Conservation (phyloP, 73 alveolate genomes). For the Paramecium caudatum region DNA sequence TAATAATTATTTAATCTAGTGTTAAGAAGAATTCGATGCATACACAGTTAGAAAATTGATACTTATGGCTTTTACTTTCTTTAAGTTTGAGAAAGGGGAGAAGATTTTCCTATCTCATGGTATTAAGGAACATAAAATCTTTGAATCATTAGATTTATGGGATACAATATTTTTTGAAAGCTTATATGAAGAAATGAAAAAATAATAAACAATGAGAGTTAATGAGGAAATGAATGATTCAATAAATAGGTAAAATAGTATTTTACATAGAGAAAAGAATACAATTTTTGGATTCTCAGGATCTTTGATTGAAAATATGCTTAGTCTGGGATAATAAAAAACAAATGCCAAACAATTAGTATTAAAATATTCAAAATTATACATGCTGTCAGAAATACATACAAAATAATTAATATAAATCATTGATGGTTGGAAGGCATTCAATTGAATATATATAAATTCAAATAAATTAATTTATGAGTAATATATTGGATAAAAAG, state of each 20-base stretch:
- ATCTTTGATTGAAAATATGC: slow-evolving; percentile 42
- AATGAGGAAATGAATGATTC: slow-evolving; percentile 41
- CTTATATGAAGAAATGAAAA: slow-evolving; percentile 18
- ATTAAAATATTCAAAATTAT: slow-evolving; percentile 29
- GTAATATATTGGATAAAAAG: neutral
- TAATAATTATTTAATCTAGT: neutral
- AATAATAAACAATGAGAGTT: neutral
- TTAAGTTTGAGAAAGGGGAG: neutral
- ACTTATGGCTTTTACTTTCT: slow-evolving; percentile 37
- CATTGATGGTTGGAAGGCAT: neutral
- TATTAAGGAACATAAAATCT: neutral
- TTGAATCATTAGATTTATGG: slow-evolving; percentile 50
- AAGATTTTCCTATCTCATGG: slow-evolving; percentile 5
- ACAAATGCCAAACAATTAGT: neutral
- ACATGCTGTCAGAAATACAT: neutral
- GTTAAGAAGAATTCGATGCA: slow-evolving; percentile 34
- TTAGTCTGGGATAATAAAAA: neutral
- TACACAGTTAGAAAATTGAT: slow-evolving; percentile 38
- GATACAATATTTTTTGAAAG: slow-evolving; percentile 35
- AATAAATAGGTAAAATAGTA: neutral
- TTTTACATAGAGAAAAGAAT: slow-evolving; percentile 27
- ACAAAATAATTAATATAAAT: neutral
- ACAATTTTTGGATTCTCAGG: slow-evolving; percentile 59
- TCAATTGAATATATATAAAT: neutral
- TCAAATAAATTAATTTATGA: neutral